Percentiles rank a stretch among this genome's conserved stretches.
Evolutionary conservation across 805 yeast species (phyloP).

Genomic region (Spathaspora boniae): DNA sequence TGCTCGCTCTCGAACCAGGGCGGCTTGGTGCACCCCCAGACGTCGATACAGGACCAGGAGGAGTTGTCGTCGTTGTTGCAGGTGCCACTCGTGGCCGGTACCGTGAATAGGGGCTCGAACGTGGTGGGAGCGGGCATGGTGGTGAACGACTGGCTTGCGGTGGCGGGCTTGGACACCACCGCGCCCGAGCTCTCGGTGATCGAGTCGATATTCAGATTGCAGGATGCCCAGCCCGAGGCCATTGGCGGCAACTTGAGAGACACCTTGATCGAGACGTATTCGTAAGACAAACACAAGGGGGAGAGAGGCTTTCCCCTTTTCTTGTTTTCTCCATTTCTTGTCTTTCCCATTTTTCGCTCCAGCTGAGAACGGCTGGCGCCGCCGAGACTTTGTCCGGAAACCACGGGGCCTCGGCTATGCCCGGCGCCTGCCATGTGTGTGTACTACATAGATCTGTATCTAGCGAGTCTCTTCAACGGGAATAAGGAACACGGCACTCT

Average conservation of each 20-base stretch:
- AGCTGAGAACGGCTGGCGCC: not conserved
- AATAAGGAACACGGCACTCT: no score
- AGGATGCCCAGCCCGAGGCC: conserved; percentile 86
- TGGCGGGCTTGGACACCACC: conserved; percentile 94
- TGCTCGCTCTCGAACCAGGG: conserved; percentile 96
- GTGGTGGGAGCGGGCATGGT: conserved; percentile 99
- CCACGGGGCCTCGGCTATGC: no score
- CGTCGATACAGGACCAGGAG: conserved; percentile 96
- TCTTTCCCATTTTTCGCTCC: no score
- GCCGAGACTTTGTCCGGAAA: not conserved
- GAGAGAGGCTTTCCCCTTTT: not conserved
- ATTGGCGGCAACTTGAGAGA: conserved; percentile 84
- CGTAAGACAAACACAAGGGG: conserved; percentile 33
- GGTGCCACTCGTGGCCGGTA: conserved; percentile 98
- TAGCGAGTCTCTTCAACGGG: no score
- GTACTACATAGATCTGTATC: no score
- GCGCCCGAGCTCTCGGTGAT: conserved; percentile 97
- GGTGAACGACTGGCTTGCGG: conserved; percentile 97
- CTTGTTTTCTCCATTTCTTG: no score
- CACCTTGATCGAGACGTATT: conserved; percentile 87
- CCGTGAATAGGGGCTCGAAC: conserved; percentile 94
- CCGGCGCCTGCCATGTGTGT: no score
- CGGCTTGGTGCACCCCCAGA: conserved; percentile 97
- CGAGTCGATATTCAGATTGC: conserved; percentile 92
- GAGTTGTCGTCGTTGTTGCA: conserved; percentile 92